Base-by-base conservation (phyloP, 371 early-diverging fungal species). In the Haplosporangium sp. region DNA sequence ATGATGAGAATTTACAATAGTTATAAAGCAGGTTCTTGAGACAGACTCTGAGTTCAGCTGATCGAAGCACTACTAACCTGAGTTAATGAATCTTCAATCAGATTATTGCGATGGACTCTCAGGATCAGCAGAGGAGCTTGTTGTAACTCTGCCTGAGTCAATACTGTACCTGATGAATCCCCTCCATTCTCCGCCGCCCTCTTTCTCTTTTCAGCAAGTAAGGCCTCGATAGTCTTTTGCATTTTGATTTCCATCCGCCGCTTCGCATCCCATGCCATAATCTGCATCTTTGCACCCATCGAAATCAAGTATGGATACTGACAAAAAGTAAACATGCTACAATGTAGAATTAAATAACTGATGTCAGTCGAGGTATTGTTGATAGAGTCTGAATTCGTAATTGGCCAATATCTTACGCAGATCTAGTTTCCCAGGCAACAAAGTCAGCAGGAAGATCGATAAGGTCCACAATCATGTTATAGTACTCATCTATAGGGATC, bases 291-390 rank as follows among this genome's bases (percentile, higher is more conserved):
- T 11, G 94, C 92, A 4, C 91, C 88, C 82, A 96, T 91, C 37
- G 92, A 94, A 53, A 98, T 87, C 70, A 98, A 71, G 72, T 95
- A 97, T 2, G 98, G 96, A 70, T 95, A 96, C 69, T 94, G 92
- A 65, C 96, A 96, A 76, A 96, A 94, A 4, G 96, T 88, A 69
- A 97, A 96, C 64, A 72, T 72, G 4, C 77, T 77, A 63, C 7
- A 35, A 42, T 20, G 19, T 48, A 17, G 13, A 48, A 48, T 48
- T 48, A 17, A n/a, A 48, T 13, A 48, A 48, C 13, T 13, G 17
- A 63, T 50, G 17, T 3, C 48, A 27, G 56, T 19, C 27, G 42
- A 47, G 5, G 19, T 27, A 57, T 20, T 7, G 20, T 57, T 8
- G 27, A 5, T 15, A 27, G 8, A 8, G 27, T 55, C 19, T 6